Evolutionary conservation across 192 early-diverging fungal genomes (phyloP), one percentile per base, ranked within the genome.

Genomic region (Coemansia sp.): DNA sequence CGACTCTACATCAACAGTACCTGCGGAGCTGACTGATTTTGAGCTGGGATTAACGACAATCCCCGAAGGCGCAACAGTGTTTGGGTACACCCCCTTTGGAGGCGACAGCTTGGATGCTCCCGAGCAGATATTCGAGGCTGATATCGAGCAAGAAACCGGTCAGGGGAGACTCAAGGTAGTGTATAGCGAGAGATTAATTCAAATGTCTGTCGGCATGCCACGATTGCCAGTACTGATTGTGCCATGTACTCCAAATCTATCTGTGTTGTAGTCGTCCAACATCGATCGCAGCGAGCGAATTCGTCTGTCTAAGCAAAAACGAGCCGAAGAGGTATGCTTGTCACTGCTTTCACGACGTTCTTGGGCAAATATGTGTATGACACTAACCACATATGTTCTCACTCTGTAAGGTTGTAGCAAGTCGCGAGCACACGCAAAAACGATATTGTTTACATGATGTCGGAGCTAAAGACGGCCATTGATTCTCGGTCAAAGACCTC

Each of bases 241-340:
- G 6, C 11, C n/a, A 2, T 47, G 9, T 34, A 20, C 34, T 55
- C 24, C 11, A 20, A 49, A 43, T 68, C 18, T 18, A 38, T 67
- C 36, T 58, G 16, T 13, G 27, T 38, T 66, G 15, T 60, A 71
- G 74, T 24, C 39, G 12, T 38, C 66, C 0, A 46, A 16, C 13
- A 36, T 75, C 40, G 70, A 69, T 64, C 81, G 81, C 41, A 70
- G 38, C 47, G 81, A 83, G n/a, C 81, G 81, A n/a, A 83, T 83
- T 47, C 67, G 68, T 6, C 34, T 73, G 0, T 76, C 75, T 15
- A 50, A 62, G 29, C 70, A 79, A 41, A 43, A 62, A 22, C 76
- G 81, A 9, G 65, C 49, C 16, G 65, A 72, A 7, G 76, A 83
- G 65, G 71, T 70, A 77, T 65, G 60, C 34, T 46, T 29, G 5